phyloP scores from a whole-genome alignment of 176 grass and related monocot species.

The Aegilops umbellulata region DNA sequence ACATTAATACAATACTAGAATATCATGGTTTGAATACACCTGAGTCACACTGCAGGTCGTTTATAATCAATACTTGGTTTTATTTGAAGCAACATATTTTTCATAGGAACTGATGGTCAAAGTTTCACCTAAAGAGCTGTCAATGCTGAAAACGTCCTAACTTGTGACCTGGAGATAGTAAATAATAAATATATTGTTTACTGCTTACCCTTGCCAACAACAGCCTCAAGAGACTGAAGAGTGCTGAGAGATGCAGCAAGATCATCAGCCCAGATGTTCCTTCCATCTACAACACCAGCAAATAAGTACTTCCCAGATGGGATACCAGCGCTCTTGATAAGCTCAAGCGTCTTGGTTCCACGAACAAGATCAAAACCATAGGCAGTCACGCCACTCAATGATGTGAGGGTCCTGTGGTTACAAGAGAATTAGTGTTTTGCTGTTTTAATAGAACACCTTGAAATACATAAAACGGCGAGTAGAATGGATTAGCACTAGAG shows the following conservation, averaged over 20 bases:
- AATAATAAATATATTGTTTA: conserved; percentile 12
- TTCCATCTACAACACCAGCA: conserved; percentile 92
- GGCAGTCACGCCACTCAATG: conserved; percentile 64
- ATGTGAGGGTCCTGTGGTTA: conserved; percentile 65
- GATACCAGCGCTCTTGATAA: conserved; percentile 61
- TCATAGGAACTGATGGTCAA: not conserved
- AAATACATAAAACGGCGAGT: not conserved
- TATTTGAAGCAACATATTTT: not conserved
- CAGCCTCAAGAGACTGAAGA: conserved; percentile 63
- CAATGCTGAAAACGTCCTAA: not conserved
- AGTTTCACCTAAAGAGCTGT: not conserved
- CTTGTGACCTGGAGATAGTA: not conserved
- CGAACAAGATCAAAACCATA: conserved; percentile 89
- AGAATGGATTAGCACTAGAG: not conserved
- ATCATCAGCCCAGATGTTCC: conserved; percentile 96
- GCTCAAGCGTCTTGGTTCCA: conserved; percentile 81
- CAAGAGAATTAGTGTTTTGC: conserved; percentile 18
- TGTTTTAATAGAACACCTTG: conserved; percentile 2
- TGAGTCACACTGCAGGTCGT: too few species aligned
- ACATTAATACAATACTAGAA: not conserved
- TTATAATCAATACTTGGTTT: not conserved
- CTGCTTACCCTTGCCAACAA: conserved; percentile 79
- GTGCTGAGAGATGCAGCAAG: conserved; percentile 74
- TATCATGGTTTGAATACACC: not conserved
- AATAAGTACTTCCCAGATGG: conserved; percentile 85